Percentiles rank a stretch among this genome's conserved stretches.
phyloP scores from a whole-genome alignment of 2,329 filamentous ascomycete genomes.

The Aspergillus tanneri region DNA sequence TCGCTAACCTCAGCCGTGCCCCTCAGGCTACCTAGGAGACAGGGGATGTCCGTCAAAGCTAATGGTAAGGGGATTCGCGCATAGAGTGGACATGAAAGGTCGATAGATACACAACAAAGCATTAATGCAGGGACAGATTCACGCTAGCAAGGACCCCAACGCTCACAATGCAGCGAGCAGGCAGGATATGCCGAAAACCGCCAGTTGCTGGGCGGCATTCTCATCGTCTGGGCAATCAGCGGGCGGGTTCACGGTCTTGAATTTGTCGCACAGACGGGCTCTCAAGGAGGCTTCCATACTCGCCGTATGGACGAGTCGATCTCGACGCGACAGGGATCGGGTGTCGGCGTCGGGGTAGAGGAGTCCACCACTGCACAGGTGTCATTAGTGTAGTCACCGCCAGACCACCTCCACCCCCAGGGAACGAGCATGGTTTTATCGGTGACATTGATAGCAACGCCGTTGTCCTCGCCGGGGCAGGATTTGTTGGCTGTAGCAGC shows the following conservation, averaged over 20 bases:
- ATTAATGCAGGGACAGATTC: neutral
- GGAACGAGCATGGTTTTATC: slow-evolving; percentile 14
- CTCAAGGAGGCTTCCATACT: slow-evolving; percentile 18
- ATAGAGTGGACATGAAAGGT: neutral
- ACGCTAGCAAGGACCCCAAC: slow-evolving; percentile 5
- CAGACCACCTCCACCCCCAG: slow-evolving; percentile 6
- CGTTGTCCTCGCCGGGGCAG: slow-evolving; percentile 1
- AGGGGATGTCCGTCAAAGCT: too few species aligned
- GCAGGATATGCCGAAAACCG: slow-evolving; percentile 9
- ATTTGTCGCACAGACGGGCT: slow-evolving; percentile 7
- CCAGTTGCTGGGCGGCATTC: slow-evolving; percentile 9
- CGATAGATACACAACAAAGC: neutral
- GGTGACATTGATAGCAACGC: slow-evolving; percentile 2
- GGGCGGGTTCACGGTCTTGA: slow-evolving; percentile 3
- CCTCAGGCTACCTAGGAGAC: too few species aligned
- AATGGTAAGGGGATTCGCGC: too few species aligned
- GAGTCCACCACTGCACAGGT: slow-evolving; percentile 14
- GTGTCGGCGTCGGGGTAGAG: slow-evolving; percentile 5
- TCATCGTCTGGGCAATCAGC: slow-evolving; percentile 10
- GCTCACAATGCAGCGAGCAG: slow-evolving; percentile 10
- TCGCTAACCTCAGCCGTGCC: too few species aligned
- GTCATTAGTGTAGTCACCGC: too few species aligned
- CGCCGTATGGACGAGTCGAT: slow-evolving; percentile 9
- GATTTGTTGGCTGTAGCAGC: slow-evolving; percentile 1
- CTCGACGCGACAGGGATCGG: slow-evolving; percentile 14